Evolutionary conservation across 805 yeast genomes (phyloP).

Genomic region (Zygoascus biomembranicola): DNA sequence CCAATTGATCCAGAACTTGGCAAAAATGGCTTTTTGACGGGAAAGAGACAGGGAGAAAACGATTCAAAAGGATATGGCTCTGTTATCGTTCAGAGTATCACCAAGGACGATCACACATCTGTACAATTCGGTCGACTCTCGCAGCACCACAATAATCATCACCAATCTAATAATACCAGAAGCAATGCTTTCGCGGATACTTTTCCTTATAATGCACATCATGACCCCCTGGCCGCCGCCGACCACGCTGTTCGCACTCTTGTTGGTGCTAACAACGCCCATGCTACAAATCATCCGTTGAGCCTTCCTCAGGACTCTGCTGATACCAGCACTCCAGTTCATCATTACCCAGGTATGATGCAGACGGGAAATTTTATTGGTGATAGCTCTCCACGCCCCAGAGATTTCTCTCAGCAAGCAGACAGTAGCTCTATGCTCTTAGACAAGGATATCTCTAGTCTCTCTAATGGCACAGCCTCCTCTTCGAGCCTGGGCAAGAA

Average conservation of each 20-base stretch:
- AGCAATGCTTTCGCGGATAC: neutral
- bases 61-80: neutral
- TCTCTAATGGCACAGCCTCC: neutral
- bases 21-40: neutral
- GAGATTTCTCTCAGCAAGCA: neutral
- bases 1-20: neutral
- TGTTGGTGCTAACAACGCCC: neutral
- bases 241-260: neutral
- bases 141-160: neutral
- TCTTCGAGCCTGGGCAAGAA: neutral
- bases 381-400: neutral
- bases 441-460: neutral
- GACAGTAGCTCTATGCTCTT: neutral
- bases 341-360: neutral
- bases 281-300: neutral
- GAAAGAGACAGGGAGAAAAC: neutral
- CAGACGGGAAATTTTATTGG: neutral
- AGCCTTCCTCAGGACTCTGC: neutral
- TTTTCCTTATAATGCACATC: neutral
- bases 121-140: neutral
- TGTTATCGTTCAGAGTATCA: neutral
- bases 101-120: neutral
- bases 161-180: neutral
- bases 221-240: neutral
- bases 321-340: neutral